Evolutionary conservation across 208 protist genomes (phyloP).

Genomic region (Trypanosoma cruzi): DNA sequence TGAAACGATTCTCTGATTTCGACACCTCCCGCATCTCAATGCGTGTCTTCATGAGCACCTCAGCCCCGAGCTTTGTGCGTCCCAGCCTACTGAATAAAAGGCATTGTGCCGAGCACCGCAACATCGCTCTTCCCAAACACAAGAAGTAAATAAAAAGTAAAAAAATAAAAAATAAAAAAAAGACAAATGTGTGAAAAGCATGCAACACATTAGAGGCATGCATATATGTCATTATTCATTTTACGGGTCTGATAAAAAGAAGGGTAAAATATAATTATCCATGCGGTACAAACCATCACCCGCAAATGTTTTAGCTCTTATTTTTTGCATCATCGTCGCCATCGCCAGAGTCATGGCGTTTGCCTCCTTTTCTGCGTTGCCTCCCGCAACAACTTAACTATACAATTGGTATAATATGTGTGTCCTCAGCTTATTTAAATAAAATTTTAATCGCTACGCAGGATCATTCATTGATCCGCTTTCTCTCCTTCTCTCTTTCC

Average conservation of each 20-base stretch:
- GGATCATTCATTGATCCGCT: background rate
- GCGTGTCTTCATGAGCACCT: constrained; percentile 74
- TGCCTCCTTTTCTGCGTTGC: background rate
- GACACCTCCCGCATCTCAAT: constrained; percentile 73
- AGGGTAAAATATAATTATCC: background rate
- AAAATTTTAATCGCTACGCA: background rate
- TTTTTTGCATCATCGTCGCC: background rate
- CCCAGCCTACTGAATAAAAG: constrained; percentile 57
- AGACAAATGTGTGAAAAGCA: constrained; percentile 2
- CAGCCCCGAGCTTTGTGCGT: constrained; percentile 74
- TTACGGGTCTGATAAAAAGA: background rate
- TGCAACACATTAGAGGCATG: background rate
- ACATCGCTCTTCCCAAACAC: constrained; percentile 30
- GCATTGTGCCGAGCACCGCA: constrained; percentile 37
- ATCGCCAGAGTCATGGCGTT: background rate
- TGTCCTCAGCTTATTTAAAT: background rate
- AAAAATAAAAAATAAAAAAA: constrained; percentile 24
- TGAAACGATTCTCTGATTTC: constrained; percentile 40
- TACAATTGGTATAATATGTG: background rate
- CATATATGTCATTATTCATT: background rate
- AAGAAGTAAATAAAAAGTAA: constrained; percentile 24
- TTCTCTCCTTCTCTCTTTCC: constrained; percentile 1
- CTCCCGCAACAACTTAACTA: background rate
- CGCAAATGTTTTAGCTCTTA: background rate
- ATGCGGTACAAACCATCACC: background rate